Percentiles rank a stretch among this genome's conserved stretches.
Conservation (phyloP, 164 flowering plant species). For the Aristolochia contorta region DNA sequence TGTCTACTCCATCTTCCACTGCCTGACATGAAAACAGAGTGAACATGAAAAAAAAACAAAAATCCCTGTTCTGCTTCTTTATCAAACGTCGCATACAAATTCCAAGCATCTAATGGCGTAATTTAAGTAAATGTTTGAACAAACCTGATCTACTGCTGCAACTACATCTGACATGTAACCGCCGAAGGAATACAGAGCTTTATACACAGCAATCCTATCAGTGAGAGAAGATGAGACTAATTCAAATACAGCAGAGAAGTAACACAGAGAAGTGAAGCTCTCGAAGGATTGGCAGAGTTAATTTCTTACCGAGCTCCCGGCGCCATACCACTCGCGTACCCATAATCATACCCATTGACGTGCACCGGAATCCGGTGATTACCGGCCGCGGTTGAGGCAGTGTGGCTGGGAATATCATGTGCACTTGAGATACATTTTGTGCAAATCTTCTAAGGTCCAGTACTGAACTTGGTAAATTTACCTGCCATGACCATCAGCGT, state of each 20-base stretch:
- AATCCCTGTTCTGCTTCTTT: no score
- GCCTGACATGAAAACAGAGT: constrained; percentile 21
- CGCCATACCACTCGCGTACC: constrained; percentile 63
- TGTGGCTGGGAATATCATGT: constrained; percentile 25
- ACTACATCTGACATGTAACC: constrained; percentile 60
- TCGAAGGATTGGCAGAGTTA: no score
- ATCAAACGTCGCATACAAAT: no score
- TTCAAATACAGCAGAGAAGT: not conserved
- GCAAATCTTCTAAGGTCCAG: no score
- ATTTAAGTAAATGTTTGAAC: no score
- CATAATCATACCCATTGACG: constrained; percentile 41
- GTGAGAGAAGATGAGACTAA: not conserved
- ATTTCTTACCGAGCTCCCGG: constrained; percentile 46
- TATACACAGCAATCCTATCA: constrained; percentile 54
- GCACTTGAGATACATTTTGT: no score
- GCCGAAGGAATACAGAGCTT: constrained; percentile 48
- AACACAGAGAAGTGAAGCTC: not conserved
- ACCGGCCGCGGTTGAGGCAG: constrained; percentile 57
- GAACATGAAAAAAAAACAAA: no score
- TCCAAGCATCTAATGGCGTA: not conserved
- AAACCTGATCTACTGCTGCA: constrained; percentile 60
- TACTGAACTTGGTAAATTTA: no score
- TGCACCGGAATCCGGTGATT: constrained; percentile 30
- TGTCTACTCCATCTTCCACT: constrained; percentile 62
- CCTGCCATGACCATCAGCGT: constrained; percentile 70